Evolutionary conservation across 2,329 filamentous ascomycete genomes (phyloP).

Genomic region (Aspergillus unguis): DNA sequence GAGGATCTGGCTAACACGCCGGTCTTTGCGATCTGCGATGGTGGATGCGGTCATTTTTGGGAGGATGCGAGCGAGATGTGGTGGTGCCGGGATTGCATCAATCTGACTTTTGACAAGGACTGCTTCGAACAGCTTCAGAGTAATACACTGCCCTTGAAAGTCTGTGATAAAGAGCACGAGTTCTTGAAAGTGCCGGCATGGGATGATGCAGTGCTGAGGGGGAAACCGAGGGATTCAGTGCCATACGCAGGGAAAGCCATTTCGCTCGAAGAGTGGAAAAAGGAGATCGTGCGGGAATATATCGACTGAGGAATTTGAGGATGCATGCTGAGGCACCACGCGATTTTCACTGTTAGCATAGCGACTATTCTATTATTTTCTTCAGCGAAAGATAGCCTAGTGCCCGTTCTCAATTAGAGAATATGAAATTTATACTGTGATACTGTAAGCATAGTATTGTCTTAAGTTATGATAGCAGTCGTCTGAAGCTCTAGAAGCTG

Average conservation of each 20-base stretch:
- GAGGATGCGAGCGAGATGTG: constrained; percentile 25
- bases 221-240: constrained; percentile 19
- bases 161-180: constrained; percentile 24
- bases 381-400: no score
- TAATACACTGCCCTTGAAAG: constrained; percentile 24
- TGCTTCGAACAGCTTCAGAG: constrained; percentile 20
- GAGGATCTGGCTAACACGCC: not conserved
- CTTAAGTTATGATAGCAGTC: no score
- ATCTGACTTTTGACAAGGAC: constrained; percentile 21
- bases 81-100: constrained; percentile 28
- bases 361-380: no score
- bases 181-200: constrained; percentile 24
- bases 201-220: constrained; percentile 17
- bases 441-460: no score
- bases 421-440: no score
- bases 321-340: not conserved
- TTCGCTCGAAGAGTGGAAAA: constrained; percentile 22
- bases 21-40: constrained; percentile 14
- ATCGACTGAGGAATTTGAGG: constrained; percentile 14
- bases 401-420: no score
- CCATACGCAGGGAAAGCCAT: constrained; percentile 22
- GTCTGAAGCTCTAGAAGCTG: no score
- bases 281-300: constrained; percentile 18
- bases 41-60: constrained; percentile 19
- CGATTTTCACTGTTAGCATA: no score